A percentile compares a stretch with the other conserved stretches of the same genome.
These are phyloP conservation scores for Acorus gramineus DNA, from an alignment of 106 monocot species.

Conservation along the genomic window DNA sequence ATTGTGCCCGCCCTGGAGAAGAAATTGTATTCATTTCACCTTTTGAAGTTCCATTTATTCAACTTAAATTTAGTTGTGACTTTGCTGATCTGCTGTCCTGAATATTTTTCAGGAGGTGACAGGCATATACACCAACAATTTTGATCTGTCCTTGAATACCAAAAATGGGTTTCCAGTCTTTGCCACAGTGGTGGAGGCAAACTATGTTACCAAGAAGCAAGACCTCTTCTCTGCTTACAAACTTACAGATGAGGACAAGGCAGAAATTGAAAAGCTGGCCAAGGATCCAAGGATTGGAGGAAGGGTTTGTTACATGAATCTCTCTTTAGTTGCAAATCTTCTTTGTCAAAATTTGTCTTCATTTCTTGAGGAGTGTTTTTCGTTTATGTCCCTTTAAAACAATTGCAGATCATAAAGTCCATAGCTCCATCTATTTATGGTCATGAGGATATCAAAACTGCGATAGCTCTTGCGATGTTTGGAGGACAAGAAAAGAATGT, in stretches of 20 bases:
- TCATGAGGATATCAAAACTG: slow-evolving; percentile 96
- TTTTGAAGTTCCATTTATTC: background rate
- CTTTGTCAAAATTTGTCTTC: background rate
- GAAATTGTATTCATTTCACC: slow-evolving; percentile 63
- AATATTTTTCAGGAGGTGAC: slow-evolving; percentile 82
- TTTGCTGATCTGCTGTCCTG: slow-evolving; percentile 3
- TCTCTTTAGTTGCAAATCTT: background rate
- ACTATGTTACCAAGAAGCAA: slow-evolving; percentile 90
- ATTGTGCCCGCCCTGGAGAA: slow-evolving; percentile 98
- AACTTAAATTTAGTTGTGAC: background rate
- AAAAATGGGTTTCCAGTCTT: slow-evolving; percentile 99
- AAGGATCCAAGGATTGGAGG: slow-evolving; percentile 96
- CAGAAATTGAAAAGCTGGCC: slow-evolving; percentile 87
- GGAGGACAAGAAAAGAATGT: slow-evolving; percentile 97
- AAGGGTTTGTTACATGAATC: slow-evolving; percentile 45
- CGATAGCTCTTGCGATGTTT: slow-evolving; percentile 98
- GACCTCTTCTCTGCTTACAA: slow-evolving; percentile 95
- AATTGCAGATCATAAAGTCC: slow-evolving; percentile 79
- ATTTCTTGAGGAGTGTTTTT: background rate
- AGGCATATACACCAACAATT: slow-evolving; percentile 99
- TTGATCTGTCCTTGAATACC: slow-evolving; percentile 93
- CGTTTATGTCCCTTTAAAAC: background rate
- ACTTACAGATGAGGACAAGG: slow-evolving; percentile 95
- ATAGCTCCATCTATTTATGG: slow-evolving; percentile 99
- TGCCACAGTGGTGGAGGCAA: slow-evolving; percentile 93